Conservation (phyloP, 108 stramenopile genomes). For the Cyclotella sp. region DNA sequence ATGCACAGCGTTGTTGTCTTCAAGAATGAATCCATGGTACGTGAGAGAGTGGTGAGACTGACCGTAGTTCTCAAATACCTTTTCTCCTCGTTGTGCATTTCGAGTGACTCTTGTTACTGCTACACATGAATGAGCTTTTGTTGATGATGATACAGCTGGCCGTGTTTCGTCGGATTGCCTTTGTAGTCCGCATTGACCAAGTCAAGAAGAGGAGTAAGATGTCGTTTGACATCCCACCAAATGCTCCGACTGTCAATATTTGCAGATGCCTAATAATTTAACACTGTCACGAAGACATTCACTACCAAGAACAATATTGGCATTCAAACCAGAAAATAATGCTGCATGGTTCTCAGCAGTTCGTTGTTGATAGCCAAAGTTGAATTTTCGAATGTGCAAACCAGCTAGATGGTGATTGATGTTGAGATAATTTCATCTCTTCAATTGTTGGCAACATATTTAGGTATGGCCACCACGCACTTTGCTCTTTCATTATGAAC, state of each 20-base stretch:
- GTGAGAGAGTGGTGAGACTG: slow-evolving; percentile 78
- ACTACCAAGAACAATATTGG: slow-evolving; percentile 39
- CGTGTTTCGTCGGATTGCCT: slow-evolving; percentile 38
- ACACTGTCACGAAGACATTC: slow-evolving; percentile 61
- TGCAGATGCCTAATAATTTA: slow-evolving; percentile 63
- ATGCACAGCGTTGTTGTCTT: slow-evolving; percentile 62
- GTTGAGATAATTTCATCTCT: slow-evolving; percentile 49
- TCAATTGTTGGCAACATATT: slow-evolving; percentile 59
- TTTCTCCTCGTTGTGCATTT: slow-evolving; percentile 56
- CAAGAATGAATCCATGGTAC: slow-evolving; percentile 76
- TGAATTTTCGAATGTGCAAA: slow-evolving; percentile 48
- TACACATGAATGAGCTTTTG: neutral
- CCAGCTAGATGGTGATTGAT: slow-evolving; percentile 37
- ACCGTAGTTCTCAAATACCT: slow-evolving; percentile 80
- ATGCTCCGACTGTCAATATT: slow-evolving; percentile 76
- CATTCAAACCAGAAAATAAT: slow-evolving; percentile 48
- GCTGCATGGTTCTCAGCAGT: slow-evolving; percentile 25
- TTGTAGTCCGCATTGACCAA: slow-evolving; percentile 60
- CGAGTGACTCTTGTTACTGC: slow-evolving; percentile 64
- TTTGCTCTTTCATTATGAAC: slow-evolving; percentile 53
- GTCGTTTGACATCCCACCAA: slow-evolving; percentile 79
- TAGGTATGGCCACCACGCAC: slow-evolving; percentile 78
- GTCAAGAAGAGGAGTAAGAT: slow-evolving; percentile 85
- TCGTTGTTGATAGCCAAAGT: slow-evolving; percentile 29
- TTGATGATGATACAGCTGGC: slow-evolving; percentile 21